phyloP scores from a whole-genome alignment of 1,284 basidiomycete species.

The Heimioporus retisporus region DNA sequence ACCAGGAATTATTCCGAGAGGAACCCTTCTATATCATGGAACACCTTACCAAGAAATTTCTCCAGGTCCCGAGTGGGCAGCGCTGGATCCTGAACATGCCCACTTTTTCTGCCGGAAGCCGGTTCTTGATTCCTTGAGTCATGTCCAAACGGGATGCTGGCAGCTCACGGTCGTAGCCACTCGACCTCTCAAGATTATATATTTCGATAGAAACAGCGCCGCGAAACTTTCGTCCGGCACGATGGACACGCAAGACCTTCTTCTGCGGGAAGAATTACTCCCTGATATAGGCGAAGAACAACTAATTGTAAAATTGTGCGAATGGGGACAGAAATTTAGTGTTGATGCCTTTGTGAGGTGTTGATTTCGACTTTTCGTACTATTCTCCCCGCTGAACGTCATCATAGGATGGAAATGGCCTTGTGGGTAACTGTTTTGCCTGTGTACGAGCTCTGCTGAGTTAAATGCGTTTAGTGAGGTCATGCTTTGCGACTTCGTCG shows the following conservation, averaged over 20 bases:
- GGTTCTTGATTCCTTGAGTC: neutral
- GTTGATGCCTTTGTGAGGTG: slow-evolving; percentile 51
- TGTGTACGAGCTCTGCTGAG: slow-evolving; percentile 1
- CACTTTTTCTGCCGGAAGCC: slow-evolving; percentile 43
- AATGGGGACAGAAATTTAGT: slow-evolving; percentile 45
- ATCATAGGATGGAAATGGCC: slow-evolving; percentile 55
- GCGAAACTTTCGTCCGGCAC: no score
- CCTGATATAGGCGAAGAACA: slow-evolving; percentile 40
- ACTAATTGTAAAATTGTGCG: slow-evolving; percentile 46
- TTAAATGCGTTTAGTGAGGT: slow-evolving; percentile 50
- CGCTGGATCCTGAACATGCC: slow-evolving; percentile 54
- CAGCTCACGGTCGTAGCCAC: slow-evolving; percentile 48
- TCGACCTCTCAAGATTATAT: slow-evolving; percentile 49
- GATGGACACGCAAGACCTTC: slow-evolving; percentile 53
- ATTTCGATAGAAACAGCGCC: slow-evolving; percentile 48
- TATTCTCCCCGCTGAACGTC: neutral
- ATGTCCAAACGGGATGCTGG: slow-evolving; percentile 40
- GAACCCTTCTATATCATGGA: slow-evolving; percentile 50
- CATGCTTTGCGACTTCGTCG: slow-evolving; percentile 59
- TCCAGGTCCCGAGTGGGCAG: slow-evolving; percentile 47
- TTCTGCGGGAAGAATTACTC: slow-evolving; percentile 46
- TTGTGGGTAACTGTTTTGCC: slow-evolving; percentile 46
- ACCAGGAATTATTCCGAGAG: no score
- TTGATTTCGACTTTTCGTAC: neutral
- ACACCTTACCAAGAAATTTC: slow-evolving; percentile 34